Evolutionary conservation across 768 basidiomycete genomes (phyloP), one percentile per base, ranked within the genome.

Genomic region (Boletus huronensis): DNA sequence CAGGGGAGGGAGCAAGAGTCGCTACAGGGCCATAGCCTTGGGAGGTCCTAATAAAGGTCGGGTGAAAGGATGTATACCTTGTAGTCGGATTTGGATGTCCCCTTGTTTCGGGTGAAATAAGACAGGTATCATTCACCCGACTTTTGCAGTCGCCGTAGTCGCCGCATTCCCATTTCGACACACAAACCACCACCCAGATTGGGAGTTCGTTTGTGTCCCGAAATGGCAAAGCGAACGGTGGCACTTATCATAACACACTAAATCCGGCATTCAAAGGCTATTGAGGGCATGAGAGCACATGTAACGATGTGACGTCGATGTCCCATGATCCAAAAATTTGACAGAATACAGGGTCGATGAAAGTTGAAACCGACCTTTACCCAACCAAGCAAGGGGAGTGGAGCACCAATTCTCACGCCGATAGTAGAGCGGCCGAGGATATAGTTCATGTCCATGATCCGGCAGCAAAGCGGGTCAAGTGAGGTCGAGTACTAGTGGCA

Each of bases 11-110:
- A 35, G 51, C 6, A 41, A 25, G 19, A 39, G 44, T 52, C 49
- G 50, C 40, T 55, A 38, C 13, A 1, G 4, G 16, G 8, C 19
- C 23, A 48, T 55, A 28, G 5, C 40, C 32, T 25, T 52, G 36
- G 8, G 41, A 34, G 29, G 31, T 35, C 35, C 56, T 69, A 63
- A 61, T 72, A 72, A 72, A 62, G 50, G 50, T 28, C 55, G 45
- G 40, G 38, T 21, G 13, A 52, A 31, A 31, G 31, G 17, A 23
- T 10, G 5, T 42, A 53, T 53, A 52, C 62, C 48, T 64, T 64
- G 52, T 68, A 23, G 32, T 59, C 66, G 6, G 7, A 70, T 70
- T 63, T 68, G 66, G 69, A 38, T 11, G 44, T 64, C 55, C 65
- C 65, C 62, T 70, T 70, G 64, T 70, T 5, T 50, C 56, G 43